These are phyloP conservation scores for Syzygium oleosum DNA, from an alignment of 345 rosid genomes.

Conservation along the genomic window DNA sequence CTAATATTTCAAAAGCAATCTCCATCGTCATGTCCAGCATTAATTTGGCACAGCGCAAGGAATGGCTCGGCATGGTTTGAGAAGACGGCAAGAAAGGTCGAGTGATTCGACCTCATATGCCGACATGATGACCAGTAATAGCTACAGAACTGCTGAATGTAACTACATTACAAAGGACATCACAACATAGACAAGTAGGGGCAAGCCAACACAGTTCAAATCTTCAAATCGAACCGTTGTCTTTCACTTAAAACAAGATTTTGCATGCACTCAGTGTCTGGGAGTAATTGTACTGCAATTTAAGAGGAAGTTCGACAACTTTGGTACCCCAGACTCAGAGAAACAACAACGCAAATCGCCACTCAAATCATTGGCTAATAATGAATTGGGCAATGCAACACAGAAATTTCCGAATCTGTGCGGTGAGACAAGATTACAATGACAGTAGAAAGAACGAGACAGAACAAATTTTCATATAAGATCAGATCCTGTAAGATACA, in stretches of 20 bases:
- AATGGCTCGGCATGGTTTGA: neutral
- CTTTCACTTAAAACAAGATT: neutral
- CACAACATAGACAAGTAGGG: neutral
- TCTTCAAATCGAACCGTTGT: neutral
- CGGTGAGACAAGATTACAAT: neutral
- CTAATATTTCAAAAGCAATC: neutral
- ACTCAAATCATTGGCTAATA: neutral
- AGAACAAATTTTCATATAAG: neutral
- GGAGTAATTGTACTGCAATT: neutral
- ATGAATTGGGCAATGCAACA: neutral
- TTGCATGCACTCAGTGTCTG: neutral
- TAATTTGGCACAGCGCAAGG: neutral
- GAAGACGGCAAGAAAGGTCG: neutral
- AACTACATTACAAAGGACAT: neutral
- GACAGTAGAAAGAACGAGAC: neutral
- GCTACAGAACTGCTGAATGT: neutral
- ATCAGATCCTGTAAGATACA: slow-evolving; percentile 2
- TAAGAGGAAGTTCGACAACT: neutral
- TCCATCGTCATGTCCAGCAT: neutral
- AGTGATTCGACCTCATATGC: neutral
- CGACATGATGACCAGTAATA: neutral
- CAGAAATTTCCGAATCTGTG: neutral
- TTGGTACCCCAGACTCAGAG: neutral
- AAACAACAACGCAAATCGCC: neutral
- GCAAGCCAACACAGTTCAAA: neutral